Conservation (phyloP, 306 rosid genomes). For the Fagus sylvatica region DNA sequence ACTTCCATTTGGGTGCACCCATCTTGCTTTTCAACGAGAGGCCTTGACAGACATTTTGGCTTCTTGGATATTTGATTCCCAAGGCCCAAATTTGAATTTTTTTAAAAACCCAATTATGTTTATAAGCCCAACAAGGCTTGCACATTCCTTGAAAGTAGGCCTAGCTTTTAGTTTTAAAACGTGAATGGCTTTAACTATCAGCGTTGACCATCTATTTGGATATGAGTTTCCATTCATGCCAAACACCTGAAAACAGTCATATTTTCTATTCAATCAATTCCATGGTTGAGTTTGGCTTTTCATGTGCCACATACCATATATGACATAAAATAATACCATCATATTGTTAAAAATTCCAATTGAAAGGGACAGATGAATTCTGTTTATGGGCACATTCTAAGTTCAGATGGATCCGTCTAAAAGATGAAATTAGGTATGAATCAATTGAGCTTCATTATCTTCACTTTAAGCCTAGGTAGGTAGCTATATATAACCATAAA, state of each 20-base stretch:
- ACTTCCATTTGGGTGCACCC: too few species aligned
- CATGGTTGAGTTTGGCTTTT: neutral
- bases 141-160: too few species aligned
- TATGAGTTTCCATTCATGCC: neutral
- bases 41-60: too few species aligned
- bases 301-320: neutral
- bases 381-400: neutral
- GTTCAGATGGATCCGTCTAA: neutral
- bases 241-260: neutral
- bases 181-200: neutral
- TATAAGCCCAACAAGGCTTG: too few species aligned
- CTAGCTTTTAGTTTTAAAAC: too few species aligned
- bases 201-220: neutral
- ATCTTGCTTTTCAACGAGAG: too few species aligned
- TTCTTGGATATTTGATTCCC: too few species aligned
- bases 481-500: neutral
- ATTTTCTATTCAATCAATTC: neutral
- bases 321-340: neutral
- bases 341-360: neutral
- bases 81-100: too few species aligned
- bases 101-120: too few species aligned
- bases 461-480: conserved; percentile 1
- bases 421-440: conserved; percentile 11
- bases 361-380: neutral
- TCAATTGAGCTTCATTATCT: conserved; percentile 1